These are phyloP conservation scores for Saccharomyces mikatae DNA, from an alignment of 805 yeast species.

Conservation along the genomic window DNA sequence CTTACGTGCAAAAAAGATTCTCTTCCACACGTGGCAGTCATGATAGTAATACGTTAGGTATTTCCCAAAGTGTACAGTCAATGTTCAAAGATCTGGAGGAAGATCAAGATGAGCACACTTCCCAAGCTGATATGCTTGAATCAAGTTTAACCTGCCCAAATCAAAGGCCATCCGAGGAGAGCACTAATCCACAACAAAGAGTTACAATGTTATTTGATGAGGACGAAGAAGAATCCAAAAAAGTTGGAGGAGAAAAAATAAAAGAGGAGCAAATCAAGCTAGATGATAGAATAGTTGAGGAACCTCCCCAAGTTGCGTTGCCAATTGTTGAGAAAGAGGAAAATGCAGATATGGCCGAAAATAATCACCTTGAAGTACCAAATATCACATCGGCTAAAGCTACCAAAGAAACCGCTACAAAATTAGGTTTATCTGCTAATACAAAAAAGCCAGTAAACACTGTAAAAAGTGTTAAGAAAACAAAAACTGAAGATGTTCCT, in stretches of 20 bases:
- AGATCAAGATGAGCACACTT: slow-evolving; percentile 2
- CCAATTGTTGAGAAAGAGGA: background rate
- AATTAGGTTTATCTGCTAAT: background rate
- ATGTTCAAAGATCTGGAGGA: slow-evolving; percentile 30
- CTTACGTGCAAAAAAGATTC: slow-evolving; percentile 18
- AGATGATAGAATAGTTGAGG: background rate
- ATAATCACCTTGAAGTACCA: background rate
- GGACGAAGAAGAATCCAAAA: slow-evolving; percentile 13
- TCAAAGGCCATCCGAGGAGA: slow-evolving; percentile 2
- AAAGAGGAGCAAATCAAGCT: background rate
- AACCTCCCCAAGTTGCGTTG: background rate
- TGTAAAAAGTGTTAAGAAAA: background rate
- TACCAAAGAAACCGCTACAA: background rate
- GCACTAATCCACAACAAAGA: slow-evolving; percentile 9
- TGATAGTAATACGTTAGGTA: slow-evolving; percentile 5
- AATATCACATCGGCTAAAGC: background rate
- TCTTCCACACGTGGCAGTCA: slow-evolving; percentile 12
- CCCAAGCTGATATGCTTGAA: background rate
- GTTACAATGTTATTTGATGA: slow-evolving; percentile 27
- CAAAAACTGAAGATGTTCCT: background rate
- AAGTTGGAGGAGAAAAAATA: slow-evolving; percentile 4
- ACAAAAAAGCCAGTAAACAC: background rate
- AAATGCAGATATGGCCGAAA: background rate
- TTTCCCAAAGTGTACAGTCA: slow-evolving; percentile 20
- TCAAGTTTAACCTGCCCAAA: background rate